Base-by-base conservation (phyloP, 345 rosid genomes). In the thale cress (Arabidopsis thaliana) region DNA sequence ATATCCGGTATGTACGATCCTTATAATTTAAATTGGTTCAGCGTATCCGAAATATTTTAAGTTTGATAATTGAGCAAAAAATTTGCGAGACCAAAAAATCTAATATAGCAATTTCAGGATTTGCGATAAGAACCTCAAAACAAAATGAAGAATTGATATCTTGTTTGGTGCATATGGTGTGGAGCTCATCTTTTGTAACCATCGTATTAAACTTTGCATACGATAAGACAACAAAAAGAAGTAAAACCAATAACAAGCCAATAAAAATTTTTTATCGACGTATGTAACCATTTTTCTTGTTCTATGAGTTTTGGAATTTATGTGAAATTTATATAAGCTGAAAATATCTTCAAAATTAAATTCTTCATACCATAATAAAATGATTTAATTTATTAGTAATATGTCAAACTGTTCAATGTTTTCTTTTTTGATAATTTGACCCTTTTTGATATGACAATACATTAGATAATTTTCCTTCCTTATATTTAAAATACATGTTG, bases 141-240 rank as follows among this genome's bases (percentile, higher is more conserved):
- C 49, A 67, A 4, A 37, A 9, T 51, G 37, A 0, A 2, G 69
- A 10, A 48, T 16, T 16, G 20, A 23, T 23, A 3, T 1, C 0
- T 2, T 8, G 1, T 4, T 0, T 2, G 9, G 37, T 51, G 59
- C 71, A 66, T 1, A 66, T 66, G 24, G 12, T 0, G 1, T 50
- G 2, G 24, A 66, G 24, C 6, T 50, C 33, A 13, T 1, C 1
- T 24, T 66, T 8, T 13, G 71, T 36, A 36, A 66, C 14, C 34
- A 7, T 50, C 4, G 13, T 36, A 37, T 36, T 66, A 9, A 67
- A 53, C n/a, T 13, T 49, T 67, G 62, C 71, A 66, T 22, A 20
- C 33, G 58, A 34, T 65, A 33, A 7, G 22, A 50, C 24, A 20
- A 4, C 23, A 36, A 16, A 16, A 16, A 50, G 32, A 44, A 63